phyloP scores from a whole-genome alignment of 1,284 basidiomycete species.

The Malassezia slooffiae region DNA sequence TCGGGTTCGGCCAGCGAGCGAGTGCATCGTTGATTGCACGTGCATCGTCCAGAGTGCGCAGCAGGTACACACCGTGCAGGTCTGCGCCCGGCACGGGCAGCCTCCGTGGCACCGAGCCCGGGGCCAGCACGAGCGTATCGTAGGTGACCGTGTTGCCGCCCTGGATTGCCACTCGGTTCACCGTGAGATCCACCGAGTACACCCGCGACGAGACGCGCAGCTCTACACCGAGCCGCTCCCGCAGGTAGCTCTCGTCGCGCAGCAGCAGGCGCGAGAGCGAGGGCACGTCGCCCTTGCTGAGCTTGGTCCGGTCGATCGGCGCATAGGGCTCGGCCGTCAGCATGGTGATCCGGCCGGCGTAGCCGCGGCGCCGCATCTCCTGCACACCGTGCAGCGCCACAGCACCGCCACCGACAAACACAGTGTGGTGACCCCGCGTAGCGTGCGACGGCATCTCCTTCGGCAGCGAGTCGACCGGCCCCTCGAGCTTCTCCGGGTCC shows the following conservation, averaged over 20 bases:
- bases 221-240: conserved; percentile 67
- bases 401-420: conserved; percentile 76
- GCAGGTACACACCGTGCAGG: conserved; percentile 65
- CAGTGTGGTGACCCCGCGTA: conserved; percentile 56
- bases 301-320: conserved; percentile 80
- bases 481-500: conserved; percentile 56
- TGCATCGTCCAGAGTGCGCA: conserved; percentile 63
- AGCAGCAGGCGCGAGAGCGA: conserved; percentile 67
- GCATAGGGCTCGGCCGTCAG: conserved; percentile 67
- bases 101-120: conserved; percentile 50
- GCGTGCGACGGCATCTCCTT: not conserved
- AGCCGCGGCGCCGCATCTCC: conserved; percentile 71
- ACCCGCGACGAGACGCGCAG: conserved; percentile 56
- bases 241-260: conserved; percentile 62
- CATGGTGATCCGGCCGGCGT: conserved; percentile 64
- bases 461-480: conserved; percentile 24
- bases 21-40: conserved; percentile 63
- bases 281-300: conserved; percentile 74
- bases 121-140: conserved; percentile 48
- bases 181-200: conserved; percentile 22
- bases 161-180: conserved; percentile 44
- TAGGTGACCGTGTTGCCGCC: conserved; percentile 42
- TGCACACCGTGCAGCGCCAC: conserved; percentile 71
- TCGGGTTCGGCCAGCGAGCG: conserved; percentile 50
- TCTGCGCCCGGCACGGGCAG: conserved; percentile 69